Evolutionary conservation across 805 yeast genomes (phyloP).

Genomic region (Suhomyces sp.): DNA sequence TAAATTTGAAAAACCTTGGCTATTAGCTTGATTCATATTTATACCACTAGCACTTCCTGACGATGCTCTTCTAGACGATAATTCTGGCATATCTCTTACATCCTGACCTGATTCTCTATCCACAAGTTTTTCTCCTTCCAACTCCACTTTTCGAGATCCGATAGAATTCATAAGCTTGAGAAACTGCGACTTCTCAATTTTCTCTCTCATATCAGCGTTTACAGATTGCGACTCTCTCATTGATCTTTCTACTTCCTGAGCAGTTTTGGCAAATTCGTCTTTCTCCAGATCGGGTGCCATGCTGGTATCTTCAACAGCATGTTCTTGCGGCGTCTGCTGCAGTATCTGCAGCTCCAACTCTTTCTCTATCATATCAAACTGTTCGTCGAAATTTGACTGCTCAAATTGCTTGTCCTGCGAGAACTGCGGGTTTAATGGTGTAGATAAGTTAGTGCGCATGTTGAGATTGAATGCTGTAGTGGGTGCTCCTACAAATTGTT

Average conservation of each 20-base stretch:
- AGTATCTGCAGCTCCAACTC: constrained; percentile 19
- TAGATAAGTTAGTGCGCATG: constrained; percentile 18
- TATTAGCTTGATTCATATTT: not conserved
- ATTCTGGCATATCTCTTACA: constrained; percentile 9
- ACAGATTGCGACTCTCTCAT: constrained; percentile 9
- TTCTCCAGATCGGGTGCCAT: constrained; percentile 21
- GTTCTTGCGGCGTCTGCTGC: constrained; percentile 5
- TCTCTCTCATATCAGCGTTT: constrained; percentile 17
- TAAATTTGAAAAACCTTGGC: not conserved
- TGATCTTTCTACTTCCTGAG: constrained; percentile 32
- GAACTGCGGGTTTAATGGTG: constrained; percentile 11
- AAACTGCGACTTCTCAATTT: constrained; percentile 36
- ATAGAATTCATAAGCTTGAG: constrained; percentile 40
- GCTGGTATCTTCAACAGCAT: not conserved
- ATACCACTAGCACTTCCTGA: not conserved
- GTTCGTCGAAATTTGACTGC: constrained; percentile 21
- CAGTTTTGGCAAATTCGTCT: constrained; percentile 39
- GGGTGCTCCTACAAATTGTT: constrained; percentile 2
- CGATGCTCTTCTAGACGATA: not conserved
- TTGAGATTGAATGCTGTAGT: constrained; percentile 11
- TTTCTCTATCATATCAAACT: constrained; percentile 33
- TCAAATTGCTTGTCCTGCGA: constrained; percentile 1
- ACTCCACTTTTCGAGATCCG: constrained; percentile 34
- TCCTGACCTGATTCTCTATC: constrained; percentile 20
- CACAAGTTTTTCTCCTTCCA: constrained; percentile 40